These are phyloP conservation scores for Stellera chamaejasme DNA, from an alignment of 345 rosid species.

Conservation along the genomic window DNA sequence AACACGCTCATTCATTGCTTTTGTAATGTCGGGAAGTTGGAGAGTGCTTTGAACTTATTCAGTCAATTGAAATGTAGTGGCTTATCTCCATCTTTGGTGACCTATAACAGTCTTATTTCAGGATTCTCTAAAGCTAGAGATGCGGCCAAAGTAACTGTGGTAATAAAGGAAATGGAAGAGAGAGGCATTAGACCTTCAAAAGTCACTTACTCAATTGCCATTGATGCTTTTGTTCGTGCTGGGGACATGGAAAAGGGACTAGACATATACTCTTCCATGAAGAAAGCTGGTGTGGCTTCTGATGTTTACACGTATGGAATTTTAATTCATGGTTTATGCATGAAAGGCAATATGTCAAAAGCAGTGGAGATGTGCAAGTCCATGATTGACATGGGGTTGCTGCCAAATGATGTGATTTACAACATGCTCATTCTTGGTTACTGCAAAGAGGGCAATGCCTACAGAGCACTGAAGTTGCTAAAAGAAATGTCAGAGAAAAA, in stretches of 20 bases:
- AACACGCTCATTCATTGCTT: slow-evolving; percentile 60
- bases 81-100: slow-evolving; percentile 45
- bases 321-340: slow-evolving; percentile 60
- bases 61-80: slow-evolving; percentile 48
- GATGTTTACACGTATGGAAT: slow-evolving; percentile 55
- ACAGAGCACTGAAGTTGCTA: slow-evolving; percentile 51
- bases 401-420: slow-evolving; percentile 59
- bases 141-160: slow-evolving; percentile 24
- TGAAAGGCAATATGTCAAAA: slow-evolving; percentile 61
- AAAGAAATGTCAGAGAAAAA: slow-evolving; percentile 48
- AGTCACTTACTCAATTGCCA: slow-evolving; percentile 62
- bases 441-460: slow-evolving; percentile 62
- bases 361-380: slow-evolving; percentile 50
- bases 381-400: slow-evolving; percentile 35
- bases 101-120: slow-evolving; percentile 48
- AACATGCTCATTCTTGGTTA: slow-evolving; percentile 68
- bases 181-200: slow-evolving; percentile 60
- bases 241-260: slow-evolving; percentile 57
- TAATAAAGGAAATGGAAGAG: slow-evolving; percentile 74
- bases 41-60: slow-evolving; percentile 41
- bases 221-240: slow-evolving; percentile 35
- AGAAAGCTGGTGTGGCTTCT: slow-evolving; percentile 48
- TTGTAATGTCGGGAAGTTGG: slow-evolving; percentile 32
- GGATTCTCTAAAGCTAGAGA: slow-evolving; percentile 49
- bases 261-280: slow-evolving; percentile 40